Conservation (phyloP, 148 eudicot genomes). For the Euryodendron excelsum region DNA sequence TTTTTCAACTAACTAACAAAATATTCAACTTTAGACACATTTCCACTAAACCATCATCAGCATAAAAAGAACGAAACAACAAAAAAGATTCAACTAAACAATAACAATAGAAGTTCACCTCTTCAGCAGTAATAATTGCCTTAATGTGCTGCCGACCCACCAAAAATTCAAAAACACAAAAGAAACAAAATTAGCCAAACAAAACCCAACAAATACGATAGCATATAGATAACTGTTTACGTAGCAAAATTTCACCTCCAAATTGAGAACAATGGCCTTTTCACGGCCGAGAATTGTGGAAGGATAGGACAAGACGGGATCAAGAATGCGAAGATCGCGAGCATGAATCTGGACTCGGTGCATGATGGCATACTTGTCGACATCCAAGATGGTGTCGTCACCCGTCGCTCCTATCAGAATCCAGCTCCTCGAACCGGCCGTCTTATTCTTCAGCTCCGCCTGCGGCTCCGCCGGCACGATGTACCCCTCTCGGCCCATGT, state of each 20-base stretch:
- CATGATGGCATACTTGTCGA: slow-evolving; percentile 79
- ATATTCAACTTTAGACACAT: no score
- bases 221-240: no score
- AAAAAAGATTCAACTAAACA: neutral
- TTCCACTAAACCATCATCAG: neutral
- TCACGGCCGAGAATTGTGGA: slow-evolving; percentile 86
- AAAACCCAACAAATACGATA: slow-evolving; percentile 4
- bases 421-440: slow-evolving; percentile 45
- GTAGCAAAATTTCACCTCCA: slow-evolving; percentile 42
- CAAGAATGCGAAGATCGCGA: slow-evolving; percentile 83
- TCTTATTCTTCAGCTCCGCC: slow-evolving; percentile 36
- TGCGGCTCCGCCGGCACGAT: slow-evolving; percentile 35
- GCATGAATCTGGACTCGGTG: slow-evolving; percentile 84
- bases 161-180: neutral
- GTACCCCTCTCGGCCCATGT: slow-evolving; percentile 44
- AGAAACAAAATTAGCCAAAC: neutral
- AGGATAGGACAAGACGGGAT: slow-evolving; percentile 75
- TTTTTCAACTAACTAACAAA: neutral
- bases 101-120: slow-evolving; percentile 34
- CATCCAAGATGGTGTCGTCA: slow-evolving; percentile 48
- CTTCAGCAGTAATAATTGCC: slow-evolving; percentile 85
- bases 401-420: slow-evolving; percentile 48
- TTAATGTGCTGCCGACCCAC: slow-evolving; percentile 64
- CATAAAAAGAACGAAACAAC: no score
- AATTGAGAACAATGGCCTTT: slow-evolving; percentile 72